Conservation (phyloP, 495 filamentous ascomycete species). For the Thermothielavioides terrestris region DNA sequence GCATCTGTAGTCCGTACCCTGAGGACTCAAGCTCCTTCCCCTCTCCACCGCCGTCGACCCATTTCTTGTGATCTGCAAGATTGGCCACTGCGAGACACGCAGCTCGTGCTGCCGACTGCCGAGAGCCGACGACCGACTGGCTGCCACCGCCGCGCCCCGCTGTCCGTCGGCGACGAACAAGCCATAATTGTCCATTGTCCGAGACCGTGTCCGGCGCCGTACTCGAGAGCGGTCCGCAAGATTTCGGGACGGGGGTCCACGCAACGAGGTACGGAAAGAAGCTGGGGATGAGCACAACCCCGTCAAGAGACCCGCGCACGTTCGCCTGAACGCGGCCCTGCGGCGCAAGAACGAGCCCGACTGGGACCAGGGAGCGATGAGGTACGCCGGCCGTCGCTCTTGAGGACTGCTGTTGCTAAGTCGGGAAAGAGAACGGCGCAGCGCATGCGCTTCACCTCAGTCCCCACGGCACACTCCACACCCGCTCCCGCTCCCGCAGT, state of each 20-base stretch:
- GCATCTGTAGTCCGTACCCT: slow-evolving; percentile 16
- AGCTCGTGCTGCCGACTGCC: neutral
- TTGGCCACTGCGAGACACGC: neutral
- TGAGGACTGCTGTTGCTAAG: neutral
- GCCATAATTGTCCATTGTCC: neutral
- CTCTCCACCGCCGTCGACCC: neutral
- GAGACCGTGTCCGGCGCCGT: neutral
- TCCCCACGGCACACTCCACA: neutral
- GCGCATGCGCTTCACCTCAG: neutral
- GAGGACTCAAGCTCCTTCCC: neutral
- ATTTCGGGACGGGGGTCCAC: slow-evolving; percentile 6
- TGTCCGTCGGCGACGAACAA: too few relatives aligned
- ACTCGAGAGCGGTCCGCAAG: neutral
- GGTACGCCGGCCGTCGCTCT: slow-evolving; percentile 11
- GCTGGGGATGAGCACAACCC: slow-evolving; percentile 13
- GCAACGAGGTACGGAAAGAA: slow-evolving; percentile 15
- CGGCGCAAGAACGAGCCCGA: slow-evolving; percentile 10
- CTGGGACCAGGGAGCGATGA: slow-evolving; percentile 16
- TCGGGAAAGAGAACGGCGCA: neutral
- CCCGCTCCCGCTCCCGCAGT: neutral
- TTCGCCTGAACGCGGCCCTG: slow-evolving; percentile 4
- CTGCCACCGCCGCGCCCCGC: neutral
- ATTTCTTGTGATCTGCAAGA: neutral
- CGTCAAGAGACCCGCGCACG: slow-evolving; percentile 12
- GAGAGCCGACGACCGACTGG: neutral